These are phyloP conservation scores for Aphanomyces invadans DNA, from an alignment of 352 stramenopile species.

Conservation along the genomic window DNA sequence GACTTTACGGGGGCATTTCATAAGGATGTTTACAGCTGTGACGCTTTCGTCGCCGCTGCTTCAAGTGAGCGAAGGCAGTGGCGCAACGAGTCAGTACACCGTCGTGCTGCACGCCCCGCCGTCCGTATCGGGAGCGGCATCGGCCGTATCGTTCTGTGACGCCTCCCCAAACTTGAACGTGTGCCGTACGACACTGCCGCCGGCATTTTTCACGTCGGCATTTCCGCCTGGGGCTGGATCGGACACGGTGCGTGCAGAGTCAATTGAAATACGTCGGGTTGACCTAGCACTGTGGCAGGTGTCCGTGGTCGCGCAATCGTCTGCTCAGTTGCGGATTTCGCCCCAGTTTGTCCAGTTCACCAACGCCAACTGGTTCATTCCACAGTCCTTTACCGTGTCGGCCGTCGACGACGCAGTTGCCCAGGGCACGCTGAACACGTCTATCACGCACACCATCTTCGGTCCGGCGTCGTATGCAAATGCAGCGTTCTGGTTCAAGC, in stretches of 20 bases:
- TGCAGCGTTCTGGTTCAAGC: constrained; percentile 49
- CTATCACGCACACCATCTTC: constrained; percentile 44
- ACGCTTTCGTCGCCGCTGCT: constrained; percentile 42
- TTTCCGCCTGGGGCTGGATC: constrained; percentile 35
- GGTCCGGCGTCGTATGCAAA: not conserved
- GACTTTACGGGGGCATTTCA: not conserved
- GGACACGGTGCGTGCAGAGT: constrained; percentile 25
- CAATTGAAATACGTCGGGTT: not conserved
- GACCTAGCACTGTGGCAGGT: constrained; percentile 31
- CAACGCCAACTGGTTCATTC: constrained; percentile 49
- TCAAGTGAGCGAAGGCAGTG: constrained; percentile 31
- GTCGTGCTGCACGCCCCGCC: constrained; percentile 65
- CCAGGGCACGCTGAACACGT: constrained; percentile 31
- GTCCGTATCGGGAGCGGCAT: constrained; percentile 2
- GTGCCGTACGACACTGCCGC: not conserved
- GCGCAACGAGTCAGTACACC: constrained; percentile 30
- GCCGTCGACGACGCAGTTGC: constrained; percentile 44
- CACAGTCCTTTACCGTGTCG: constrained; percentile 41
- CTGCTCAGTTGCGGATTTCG: constrained; percentile 39
- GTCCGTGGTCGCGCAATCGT: constrained; percentile 48
- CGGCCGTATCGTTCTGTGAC: not conserved
- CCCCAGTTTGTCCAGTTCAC: constrained; percentile 59
- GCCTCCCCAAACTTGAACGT: constrained; percentile 28
- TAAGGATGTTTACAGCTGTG: constrained; percentile 27
- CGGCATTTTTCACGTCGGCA: constrained; percentile 27